Evolutionary conservation across 305 asterid genomes (phyloP).

Genomic region (Rubia peregrina): DNA sequence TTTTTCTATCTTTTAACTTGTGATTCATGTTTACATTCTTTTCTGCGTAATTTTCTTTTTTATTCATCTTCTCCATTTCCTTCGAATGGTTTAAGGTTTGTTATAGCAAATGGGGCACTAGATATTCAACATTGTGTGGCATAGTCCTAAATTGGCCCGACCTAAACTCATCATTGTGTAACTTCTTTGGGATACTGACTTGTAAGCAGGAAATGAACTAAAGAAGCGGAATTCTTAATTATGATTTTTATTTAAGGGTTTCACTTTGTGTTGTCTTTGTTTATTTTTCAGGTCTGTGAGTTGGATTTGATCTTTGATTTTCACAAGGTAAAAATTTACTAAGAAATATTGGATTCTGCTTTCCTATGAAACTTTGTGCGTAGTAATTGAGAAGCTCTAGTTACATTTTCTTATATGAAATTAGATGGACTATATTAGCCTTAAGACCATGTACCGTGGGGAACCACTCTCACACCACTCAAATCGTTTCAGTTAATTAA

Average conservation of each 20-base stretch:
- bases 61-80: neutral
- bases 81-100: neutral
- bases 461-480: too few species aligned
- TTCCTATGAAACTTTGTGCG: neutral
- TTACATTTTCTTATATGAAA: neutral
- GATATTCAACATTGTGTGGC: neutral
- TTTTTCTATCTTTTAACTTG: neutral
- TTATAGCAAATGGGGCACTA: neutral
- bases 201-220: neutral
- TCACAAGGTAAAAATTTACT: constrained; percentile 58
- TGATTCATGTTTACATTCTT: neutral
- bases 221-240: neutral
- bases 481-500: too few species aligned
- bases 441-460: too few species aligned
- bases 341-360: neutral
- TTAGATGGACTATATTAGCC: neutral
- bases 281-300: constrained; percentile 60
- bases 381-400: neutral
- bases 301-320: constrained; percentile 86
- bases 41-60: neutral
- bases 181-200: neutral
- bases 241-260: neutral
- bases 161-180: neutral
- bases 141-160: neutral
- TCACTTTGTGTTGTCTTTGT: constrained; percentile 17